Evolutionary conservation across 768 basidiomycete species (phyloP).

Genomic region (Macrolepiota dolichaula): DNA sequence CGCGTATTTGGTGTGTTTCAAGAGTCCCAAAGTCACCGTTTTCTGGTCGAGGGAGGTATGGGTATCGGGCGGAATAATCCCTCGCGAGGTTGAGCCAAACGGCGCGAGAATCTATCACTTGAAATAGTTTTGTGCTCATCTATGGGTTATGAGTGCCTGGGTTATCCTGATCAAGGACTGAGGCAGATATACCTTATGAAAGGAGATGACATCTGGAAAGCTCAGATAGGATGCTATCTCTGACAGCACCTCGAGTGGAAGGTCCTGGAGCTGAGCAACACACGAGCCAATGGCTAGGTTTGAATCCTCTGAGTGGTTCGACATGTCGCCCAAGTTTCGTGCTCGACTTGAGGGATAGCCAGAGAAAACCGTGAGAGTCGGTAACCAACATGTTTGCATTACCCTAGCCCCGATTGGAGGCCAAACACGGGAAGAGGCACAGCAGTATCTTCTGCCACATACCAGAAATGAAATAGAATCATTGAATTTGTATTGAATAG

Average conservation of each 20-base stretch:
- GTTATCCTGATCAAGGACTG: not conserved
- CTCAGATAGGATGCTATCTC: not conserved
- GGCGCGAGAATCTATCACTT: not conserved
- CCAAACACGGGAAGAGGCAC: no score
- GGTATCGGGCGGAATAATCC: not conserved
- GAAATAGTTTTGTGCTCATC: not conserved
- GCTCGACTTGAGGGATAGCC: no score
- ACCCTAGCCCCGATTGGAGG: no score
- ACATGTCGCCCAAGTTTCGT: no score
- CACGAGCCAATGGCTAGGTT: no score
- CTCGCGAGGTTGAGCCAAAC: not conserved
- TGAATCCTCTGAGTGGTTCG: no score
- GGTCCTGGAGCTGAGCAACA: not conserved
- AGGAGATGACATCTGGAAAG: not conserved
- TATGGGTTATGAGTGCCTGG: not conserved
- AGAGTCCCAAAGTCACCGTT: not conserved
- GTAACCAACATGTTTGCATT: no score
- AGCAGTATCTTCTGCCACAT: no score
- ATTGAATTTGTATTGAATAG: no score
- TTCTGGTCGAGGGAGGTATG: not conserved
- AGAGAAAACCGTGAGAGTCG: no score
- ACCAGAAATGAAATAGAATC: no score
- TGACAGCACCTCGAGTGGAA: not conserved
- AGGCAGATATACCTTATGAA: not conserved
- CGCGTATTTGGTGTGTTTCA: not conserved